Evolutionary conservation across 2,329 filamentous ascomycete species (phyloP).

Genomic region (Pseudogymnoascus sp.): DNA sequence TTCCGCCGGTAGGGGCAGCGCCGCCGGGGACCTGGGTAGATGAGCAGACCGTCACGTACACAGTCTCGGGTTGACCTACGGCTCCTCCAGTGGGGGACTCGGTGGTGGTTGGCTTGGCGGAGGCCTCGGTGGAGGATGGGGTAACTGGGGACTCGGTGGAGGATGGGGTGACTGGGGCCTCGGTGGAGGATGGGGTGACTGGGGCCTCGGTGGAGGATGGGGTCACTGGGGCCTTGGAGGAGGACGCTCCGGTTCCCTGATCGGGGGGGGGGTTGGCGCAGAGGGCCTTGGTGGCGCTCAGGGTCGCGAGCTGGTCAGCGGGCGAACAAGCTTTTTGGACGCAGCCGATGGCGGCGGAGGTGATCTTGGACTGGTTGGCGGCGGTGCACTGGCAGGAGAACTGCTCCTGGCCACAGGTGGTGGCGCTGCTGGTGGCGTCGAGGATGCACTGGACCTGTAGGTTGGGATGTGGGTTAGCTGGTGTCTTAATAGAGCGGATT

Average conservation of each 20-base stretch:
- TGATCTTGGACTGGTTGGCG: constrained; percentile 16
- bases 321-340: constrained; percentile 11
- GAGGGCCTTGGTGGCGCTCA: not conserved
- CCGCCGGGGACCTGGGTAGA: not conserved
- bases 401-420: constrained; percentile 17
- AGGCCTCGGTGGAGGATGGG: not conserved
- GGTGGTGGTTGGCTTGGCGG: not conserved
- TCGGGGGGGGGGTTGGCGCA: not conserved
- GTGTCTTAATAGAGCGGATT: too few species aligned
- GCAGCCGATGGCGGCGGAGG: constrained; percentile 17
- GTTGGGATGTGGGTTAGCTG: not conserved
- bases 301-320: not conserved
- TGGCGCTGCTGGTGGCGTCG: constrained; percentile 15
- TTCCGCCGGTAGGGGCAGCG: not conserved
- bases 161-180: not conserved
- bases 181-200: not conserved
- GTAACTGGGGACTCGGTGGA: not conserved
- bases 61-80: not conserved
- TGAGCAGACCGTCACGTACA: not conserved
- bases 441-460: constrained; percentile 14
- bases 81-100: too few species aligned
- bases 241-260: not conserved
- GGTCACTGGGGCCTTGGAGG: not conserved
- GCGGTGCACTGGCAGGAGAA: constrained; percentile 18
- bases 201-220: too few species aligned